These are phyloP conservation scores for Xylariaceae sp. DNA, from an alignment of 2,329 filamentous ascomycete genomes.

Conservation along the genomic window DNA sequence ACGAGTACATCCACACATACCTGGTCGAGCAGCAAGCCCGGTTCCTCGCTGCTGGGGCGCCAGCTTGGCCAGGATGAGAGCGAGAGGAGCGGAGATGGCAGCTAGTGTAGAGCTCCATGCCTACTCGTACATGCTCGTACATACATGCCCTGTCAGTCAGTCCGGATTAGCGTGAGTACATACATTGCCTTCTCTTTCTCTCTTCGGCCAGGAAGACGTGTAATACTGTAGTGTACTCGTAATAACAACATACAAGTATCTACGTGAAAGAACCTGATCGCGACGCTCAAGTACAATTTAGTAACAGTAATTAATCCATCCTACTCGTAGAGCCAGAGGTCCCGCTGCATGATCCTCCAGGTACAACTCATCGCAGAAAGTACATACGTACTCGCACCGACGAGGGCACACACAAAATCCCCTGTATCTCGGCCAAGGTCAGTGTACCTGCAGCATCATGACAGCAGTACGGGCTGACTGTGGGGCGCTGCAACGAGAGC, in stretches of 20 bases:
- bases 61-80: conserved; percentile 12
- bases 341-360: conserved; percentile 6
- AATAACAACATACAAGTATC: conserved; percentile 2
- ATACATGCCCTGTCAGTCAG: neutral
- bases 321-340: conserved; percentile 1
- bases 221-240: conserved; percentile 5
- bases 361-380: conserved; percentile 9
- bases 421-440: conserved; percentile 12
- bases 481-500: conserved; percentile 17
- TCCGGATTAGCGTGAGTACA: neutral
- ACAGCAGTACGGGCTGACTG: conserved; percentile 21
- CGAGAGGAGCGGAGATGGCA: conserved; percentile 3
- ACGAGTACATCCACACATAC: neutral
- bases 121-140: neutral
- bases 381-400: conserved; percentile 1
- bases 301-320: neutral
- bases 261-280: neutral
- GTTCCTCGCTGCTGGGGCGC: conserved; percentile 18
- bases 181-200: neutral
- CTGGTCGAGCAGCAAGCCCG: conserved; percentile 10
- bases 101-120: neutral
- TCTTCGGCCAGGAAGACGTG: conserved; percentile 5
- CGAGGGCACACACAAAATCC: conserved; percentile 2
- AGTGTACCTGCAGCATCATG: conserved; percentile 19
- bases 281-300: conserved; percentile 5